Percentiles rank a stretch among this genome's conserved stretches.
These are phyloP conservation scores for Xenosphaeropsis pyriputrescens DNA, from an alignment of 2,329 filamentous ascomycete species.

Conservation along the genomic window DNA sequence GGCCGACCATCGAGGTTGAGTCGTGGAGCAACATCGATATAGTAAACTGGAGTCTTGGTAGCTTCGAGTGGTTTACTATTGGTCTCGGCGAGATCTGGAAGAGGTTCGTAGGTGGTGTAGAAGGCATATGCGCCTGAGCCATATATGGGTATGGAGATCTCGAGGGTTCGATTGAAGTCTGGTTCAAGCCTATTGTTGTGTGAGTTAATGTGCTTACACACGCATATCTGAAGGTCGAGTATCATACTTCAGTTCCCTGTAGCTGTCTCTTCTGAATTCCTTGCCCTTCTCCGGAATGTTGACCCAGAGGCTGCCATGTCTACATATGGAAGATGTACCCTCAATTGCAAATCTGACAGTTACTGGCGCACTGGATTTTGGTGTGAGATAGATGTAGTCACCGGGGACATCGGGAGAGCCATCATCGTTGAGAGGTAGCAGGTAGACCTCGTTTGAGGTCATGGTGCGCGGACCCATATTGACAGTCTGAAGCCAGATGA, in stretches of 20 bases:
- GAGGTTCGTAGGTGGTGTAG: slow-evolving; percentile 81
- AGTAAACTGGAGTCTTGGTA: slow-evolving; percentile 65
- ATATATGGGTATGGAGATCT: slow-evolving; percentile 79
- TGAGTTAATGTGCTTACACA: slow-evolving; percentile 4
- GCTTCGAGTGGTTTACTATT: slow-evolving; percentile 31
- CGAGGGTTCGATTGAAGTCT: slow-evolving; percentile 82
- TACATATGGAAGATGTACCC: slow-evolving; percentile 89
- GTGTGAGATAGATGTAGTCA: slow-evolving; percentile 82
- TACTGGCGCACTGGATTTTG: slow-evolving; percentile 59
- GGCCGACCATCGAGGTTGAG: slow-evolving; percentile 59
- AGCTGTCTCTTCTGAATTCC: slow-evolving; percentile 63
- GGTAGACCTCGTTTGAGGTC: slow-evolving; percentile 61
- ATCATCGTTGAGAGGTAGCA: slow-evolving; percentile 82
- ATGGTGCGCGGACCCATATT: slow-evolving; percentile 44
- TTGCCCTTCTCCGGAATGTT: slow-evolving; percentile 74
- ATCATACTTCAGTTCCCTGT: slow-evolving; percentile 77
- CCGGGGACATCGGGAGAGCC: slow-evolving; percentile 82
- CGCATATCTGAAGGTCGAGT: background rate
- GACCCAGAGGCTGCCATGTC: slow-evolving; percentile 89
- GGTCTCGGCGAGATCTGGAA: slow-evolving; percentile 53
- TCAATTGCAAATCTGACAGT: slow-evolving; percentile 80
- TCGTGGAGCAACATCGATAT: slow-evolving; percentile 83
- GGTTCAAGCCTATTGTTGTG: slow-evolving; percentile 52
- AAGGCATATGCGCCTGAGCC: slow-evolving; percentile 82
- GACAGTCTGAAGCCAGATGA: too few relatives aligned